These are phyloP conservation scores for Chionographis japonica DNA, from an alignment of 106 monocot species.

Conservation along the genomic window DNA sequence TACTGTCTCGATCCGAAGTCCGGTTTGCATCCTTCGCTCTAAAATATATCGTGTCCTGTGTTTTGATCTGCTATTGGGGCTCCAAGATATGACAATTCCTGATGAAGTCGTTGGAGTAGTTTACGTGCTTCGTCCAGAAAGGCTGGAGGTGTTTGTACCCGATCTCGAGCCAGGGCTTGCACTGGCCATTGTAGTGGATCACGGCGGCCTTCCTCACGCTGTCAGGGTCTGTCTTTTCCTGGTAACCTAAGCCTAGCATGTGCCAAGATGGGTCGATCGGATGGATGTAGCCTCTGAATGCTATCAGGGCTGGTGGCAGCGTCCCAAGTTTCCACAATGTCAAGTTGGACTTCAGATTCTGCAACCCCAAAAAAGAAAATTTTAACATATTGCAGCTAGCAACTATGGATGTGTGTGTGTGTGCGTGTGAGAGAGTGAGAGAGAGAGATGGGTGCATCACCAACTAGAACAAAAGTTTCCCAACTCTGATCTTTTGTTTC, in stretches of 20 bases:
- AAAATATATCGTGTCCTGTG: not conserved
- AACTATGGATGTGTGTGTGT: no score
- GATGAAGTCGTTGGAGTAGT: constrained; percentile 84
- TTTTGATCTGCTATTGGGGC: constrained; percentile 29
- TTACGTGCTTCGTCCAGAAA: constrained; percentile 86
- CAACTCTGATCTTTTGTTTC: no score
- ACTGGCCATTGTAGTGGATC: constrained; percentile 90
- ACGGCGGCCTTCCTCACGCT: constrained; percentile 65
- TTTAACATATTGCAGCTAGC: no score
- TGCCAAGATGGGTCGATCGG: constrained; percentile 95
- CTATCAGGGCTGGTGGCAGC: constrained; percentile 80
- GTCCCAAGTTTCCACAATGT: constrained; percentile 89
- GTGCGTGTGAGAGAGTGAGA: no score
- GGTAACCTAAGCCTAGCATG: constrained; percentile 89
- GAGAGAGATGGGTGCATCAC: no score
- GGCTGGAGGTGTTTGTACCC: constrained; percentile 75
- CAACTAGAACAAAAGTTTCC: no score
- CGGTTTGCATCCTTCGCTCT: not conserved
- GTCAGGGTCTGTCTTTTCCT: constrained; percentile 62
- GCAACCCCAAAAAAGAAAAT: constrained; percentile 12
- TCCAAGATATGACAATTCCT: constrained; percentile 85
- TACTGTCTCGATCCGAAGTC: not conserved
- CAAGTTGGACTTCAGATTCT: constrained; percentile 90
- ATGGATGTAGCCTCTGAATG: constrained; percentile 75
- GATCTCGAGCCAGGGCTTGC: constrained; percentile 94